Percentiles rank a stretch among this genome's conserved stretches.
Evolutionary conservation across 31 red algal species (phyloP).

Genomic region (Porphyra umbilicalis): DNA sequence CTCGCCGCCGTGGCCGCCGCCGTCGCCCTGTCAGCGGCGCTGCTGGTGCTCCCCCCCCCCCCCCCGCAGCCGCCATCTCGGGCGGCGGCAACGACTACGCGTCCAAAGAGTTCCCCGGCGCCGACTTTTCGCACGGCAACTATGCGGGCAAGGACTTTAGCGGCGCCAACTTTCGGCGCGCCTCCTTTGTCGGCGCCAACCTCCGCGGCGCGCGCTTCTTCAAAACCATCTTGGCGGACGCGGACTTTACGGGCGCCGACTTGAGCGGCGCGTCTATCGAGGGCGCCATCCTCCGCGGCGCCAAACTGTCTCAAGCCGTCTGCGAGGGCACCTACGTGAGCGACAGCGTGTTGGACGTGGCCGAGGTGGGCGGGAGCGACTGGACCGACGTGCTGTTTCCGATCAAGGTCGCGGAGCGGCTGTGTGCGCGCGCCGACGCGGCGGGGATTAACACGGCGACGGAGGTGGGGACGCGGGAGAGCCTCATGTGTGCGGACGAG

Average conservation of each 20-base stretch:
- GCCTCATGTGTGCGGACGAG: conserved; percentile 79
- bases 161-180: conserved; percentile 47
- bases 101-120: conserved; percentile 37
- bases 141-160: conserved; percentile 71
- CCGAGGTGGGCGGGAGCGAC: conserved; percentile 42
- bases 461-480: conserved; percentile 64
- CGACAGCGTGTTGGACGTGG: conserved; percentile 54
- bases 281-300: conserved; percentile 55
- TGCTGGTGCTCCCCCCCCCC: conserved; percentile 6
- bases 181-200: conserved; percentile 42
- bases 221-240: conserved; percentile 73
- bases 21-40: conserved; percentile 12
- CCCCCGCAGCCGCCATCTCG: conserved; percentile 43
- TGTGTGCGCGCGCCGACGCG: conserved; percentile 65
- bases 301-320: conserved; percentile 34
- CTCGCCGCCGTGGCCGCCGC: conserved; percentile 4
- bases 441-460: conserved; percentile 61
- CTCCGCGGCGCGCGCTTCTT: conserved; percentile 74
- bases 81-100: conserved; percentile 86
- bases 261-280: conserved; percentile 63
- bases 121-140: conserved; percentile 53
- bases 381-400: conserved; percentile 79
- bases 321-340: conserved; percentile 60
- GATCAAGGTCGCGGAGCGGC: conserved; percentile 20
- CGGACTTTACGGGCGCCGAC: conserved; percentile 52